A percentile compares a stretch with the other conserved stretches of the same genome.
Conservation (phyloP, 371 early-diverging fungal species). For the Nematocida sp. region DNA sequence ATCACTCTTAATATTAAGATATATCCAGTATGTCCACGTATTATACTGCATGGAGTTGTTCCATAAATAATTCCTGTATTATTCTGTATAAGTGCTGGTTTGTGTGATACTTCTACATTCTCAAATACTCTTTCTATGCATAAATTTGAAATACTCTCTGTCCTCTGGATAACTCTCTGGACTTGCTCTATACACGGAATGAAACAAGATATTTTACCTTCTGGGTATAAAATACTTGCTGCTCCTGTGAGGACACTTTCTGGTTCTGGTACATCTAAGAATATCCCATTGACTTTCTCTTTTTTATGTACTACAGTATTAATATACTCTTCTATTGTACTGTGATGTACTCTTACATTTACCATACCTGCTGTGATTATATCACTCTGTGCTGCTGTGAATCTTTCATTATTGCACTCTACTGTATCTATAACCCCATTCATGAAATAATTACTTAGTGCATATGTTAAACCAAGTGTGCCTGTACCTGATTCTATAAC, state of each 20-base stretch:
- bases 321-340: conserved; percentile 35
- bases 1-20: conserved; percentile 1
- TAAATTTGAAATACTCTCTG: background rate
- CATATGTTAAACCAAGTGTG: conserved; percentile 56
- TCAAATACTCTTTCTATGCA: conserved; percentile 16
- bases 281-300: conserved; percentile 36
- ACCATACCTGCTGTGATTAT: background rate
- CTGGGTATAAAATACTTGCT: background rate
- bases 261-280: conserved; percentile 61
- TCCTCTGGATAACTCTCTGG: conserved; percentile 10
- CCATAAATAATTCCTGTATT: conserved; percentile 13
- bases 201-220: conserved; percentile 47
- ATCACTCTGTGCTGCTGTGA: conserved; percentile 28
- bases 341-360: conserved; percentile 45
- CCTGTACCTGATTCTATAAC: conserved; percentile 64
- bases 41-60: conserved; percentile 14
- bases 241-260: conserved; percentile 1
- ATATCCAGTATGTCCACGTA: conserved; percentile 43
- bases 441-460: conserved; percentile 19
- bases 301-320: background rate
- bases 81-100: conserved; percentile 3
- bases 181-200: conserved; percentile 62
- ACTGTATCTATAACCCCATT: conserved; percentile 51
- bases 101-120: conserved; percentile 42
- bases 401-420: conserved; percentile 56